Evolutionary conservation across 305 asterid genomes (phyloP), one percentile per base, ranked within the genome.

Genomic region (Fraxinus floribunda): DNA sequence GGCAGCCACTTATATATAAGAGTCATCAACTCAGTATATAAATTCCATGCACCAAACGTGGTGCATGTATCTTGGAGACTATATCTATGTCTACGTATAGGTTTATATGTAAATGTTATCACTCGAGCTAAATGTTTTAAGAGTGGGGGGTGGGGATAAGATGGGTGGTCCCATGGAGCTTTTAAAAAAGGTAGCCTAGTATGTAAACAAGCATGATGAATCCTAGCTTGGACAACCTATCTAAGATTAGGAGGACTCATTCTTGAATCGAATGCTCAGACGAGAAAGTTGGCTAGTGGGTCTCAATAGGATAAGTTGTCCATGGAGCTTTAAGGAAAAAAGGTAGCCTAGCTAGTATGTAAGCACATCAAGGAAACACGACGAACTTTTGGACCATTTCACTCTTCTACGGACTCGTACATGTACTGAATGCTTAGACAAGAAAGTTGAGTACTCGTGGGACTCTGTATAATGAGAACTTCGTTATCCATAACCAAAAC

Each of bases 1-100:
- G 90, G 90, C 82, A 90, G 76, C 88, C 93, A 89, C 74, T 46
- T 86, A 87, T 89, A 91, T 89, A 91, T 89, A 89, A 86, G 44
- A 79, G 88, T 88, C 91, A 84, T 87, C 72, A 85, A 84, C 87
- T 86, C 80, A 88, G 22, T 30, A 13, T 71, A 55, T 77, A 46
- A 81, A 81, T 84, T 83, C 91, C 93, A 88, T 90, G 94, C 95
- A 90, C 89, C 75, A 70, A 30, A 30, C 41, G 41, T 71, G 76
- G 75, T 68, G 38, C 75, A 68, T 68, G 38, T 68, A 68, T 68
- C 9, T 68, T 3, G 38, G 76, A 32, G 76, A 30, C 39, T 32
- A 32, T 32, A 16, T 15, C 36, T 20, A 57, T 57, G 68, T 15
- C 2, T 71, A 29, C n/a, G 30, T 71, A 5, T 15, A 34, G 34